Percentiles rank a stretch among this genome's conserved stretches.
These are phyloP conservation scores for Kodamaea lidongshanica DNA, from an alignment of 805 yeast species.

Conservation along the genomic window DNA sequence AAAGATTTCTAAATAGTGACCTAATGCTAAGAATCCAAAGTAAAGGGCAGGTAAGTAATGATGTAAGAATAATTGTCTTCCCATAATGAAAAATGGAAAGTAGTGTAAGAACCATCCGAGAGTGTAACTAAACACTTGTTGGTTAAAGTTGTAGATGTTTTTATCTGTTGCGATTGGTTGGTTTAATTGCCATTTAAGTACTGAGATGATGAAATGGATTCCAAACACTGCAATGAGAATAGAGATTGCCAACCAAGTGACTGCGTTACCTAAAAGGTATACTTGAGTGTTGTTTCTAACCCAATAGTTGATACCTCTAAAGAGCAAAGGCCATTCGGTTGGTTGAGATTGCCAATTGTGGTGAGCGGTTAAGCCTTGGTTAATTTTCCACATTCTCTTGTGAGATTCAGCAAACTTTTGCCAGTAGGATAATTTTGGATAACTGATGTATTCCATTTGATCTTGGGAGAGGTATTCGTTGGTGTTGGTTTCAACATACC, in stretches of 20 bases:
- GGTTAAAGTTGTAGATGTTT: constrained; percentile 57
- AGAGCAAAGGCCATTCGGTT: constrained; percentile 64
- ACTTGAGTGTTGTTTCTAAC: constrained; percentile 52
- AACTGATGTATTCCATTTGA: constrained; percentile 31
- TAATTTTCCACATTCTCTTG: constrained; percentile 70
- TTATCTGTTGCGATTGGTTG: constrained; percentile 39
- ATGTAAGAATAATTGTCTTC: constrained; percentile 86
- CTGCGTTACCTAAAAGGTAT: constrained; percentile 73
- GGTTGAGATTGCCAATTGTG: constrained; percentile 73
- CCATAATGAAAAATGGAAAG: constrained; percentile 79
- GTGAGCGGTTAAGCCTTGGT: constrained; percentile 59
- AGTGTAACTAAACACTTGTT: constrained; percentile 54
- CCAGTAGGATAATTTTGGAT: constrained; percentile 48
- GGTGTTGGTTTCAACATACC: constrained; percentile 70
- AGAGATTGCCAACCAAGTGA: constrained; percentile 70
- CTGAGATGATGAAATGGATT: constrained; percentile 41
- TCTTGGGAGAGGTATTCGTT: constrained; percentile 40
- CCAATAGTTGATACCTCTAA: constrained; percentile 83
- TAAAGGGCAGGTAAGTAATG: constrained; percentile 91
- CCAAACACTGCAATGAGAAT: constrained; percentile 46
- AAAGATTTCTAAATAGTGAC: constrained; percentile 56
- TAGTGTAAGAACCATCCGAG: constrained; percentile 71
- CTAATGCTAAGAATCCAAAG: constrained; percentile 73
- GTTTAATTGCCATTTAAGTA: constrained; percentile 60
- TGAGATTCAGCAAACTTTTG: constrained; percentile 63